Base-by-base conservation (phyloP, 257 asterid genomes). In the Salvia rosmarinus region DNA sequence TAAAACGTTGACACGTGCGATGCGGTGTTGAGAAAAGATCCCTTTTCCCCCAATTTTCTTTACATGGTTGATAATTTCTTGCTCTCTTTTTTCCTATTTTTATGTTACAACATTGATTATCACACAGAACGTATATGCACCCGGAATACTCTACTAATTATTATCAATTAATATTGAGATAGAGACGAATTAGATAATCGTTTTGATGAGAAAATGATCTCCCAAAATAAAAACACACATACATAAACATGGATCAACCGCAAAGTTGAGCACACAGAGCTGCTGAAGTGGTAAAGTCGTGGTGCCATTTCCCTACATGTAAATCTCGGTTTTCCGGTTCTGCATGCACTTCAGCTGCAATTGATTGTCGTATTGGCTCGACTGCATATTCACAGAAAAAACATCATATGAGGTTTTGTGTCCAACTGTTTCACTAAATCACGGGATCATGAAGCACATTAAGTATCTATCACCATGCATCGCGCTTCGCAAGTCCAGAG, bases 401-500 rank as follows among this genome's bases (percentile, higher is more conserved):
- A 25, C 2, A 25, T 25, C 3, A 3, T 25, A 25, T 25, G 2
- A 25, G 3, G 30, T 25, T 25, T 25, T 5, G 8, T 35, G 1
- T 6, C 8, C 40, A 35, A 8, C 8, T 35, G 1, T 35, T 35
- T 35, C 6, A 4, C 8, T 8, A 35, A 35, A 35, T 32, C 40
- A 8, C 6, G 5, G 5, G 5, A 1, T 4, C 40, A 4, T 35
- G 6, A 35, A 35, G 1, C 5, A 35, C 6, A 6, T 35, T 8
- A n/a, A n/a, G n/a, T n/a, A 35, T 4, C 3, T 34, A 73, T 75
- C 65, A 90, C 97, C 75, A 80, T 52, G 88, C 99, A 94, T 49
- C 78, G 79, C 9, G 90, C 91, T 60, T 83, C 87, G n/a, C 99
- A 94, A 8, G 52, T 72, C 97, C 97, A 94, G 0, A 94, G 44